Evolutionary conservation across 169 alveolate genomes (phyloP), one percentile per base, ranked within the genome.

Genomic region (Eimeria acervulina): DNA sequence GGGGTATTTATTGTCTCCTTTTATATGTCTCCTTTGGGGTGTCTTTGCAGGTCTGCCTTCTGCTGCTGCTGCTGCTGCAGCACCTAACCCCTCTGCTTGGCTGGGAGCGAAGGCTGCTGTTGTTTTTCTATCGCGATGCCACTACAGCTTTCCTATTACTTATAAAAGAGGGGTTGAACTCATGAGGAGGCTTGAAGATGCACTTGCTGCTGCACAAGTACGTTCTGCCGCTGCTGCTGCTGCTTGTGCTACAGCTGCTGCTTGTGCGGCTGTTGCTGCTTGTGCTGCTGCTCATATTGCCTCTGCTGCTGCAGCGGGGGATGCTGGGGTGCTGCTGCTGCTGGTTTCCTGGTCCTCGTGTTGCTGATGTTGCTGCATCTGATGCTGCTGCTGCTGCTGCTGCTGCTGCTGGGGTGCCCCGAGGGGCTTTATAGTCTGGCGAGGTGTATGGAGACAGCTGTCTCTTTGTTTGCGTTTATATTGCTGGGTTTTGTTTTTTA

Each of bases 71-170:
- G 70, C 95, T 15, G 40, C 90, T 1, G 38, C 51, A 31, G 38
- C 95, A 10, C 55, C 95, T 12, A 72, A 59, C 55, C 61, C 70
- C 4, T 90, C 87, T 28, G 74, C 33, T 47, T 90, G 95, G 95
- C 28, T 90, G 61, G 66, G 31, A 19, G 80, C 95, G 47, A 90
- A 90, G 63, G 95, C 95, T 2, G 95, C 84, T 2, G 90, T 90
- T 31, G 95, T 90, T 5, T 90, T 90, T 68, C 80, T 90, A 15
- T 70, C 95, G 23, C 76, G 95, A 68, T 90, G 95, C 36, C 95
- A 90, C 63, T 17, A 42, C 76, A 47, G 51, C 89, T 90, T 90
- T 38, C 95, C 95, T 17, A 61, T 90, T 47, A 47, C 95, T 28
- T 74, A 90, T 87, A 90, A 47, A n/a, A 68, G 80, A 6, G 95